Evolutionary conservation across 192 early-diverging fungal species (phyloP).

Genomic region (Glomus cerebriforme): DNA sequence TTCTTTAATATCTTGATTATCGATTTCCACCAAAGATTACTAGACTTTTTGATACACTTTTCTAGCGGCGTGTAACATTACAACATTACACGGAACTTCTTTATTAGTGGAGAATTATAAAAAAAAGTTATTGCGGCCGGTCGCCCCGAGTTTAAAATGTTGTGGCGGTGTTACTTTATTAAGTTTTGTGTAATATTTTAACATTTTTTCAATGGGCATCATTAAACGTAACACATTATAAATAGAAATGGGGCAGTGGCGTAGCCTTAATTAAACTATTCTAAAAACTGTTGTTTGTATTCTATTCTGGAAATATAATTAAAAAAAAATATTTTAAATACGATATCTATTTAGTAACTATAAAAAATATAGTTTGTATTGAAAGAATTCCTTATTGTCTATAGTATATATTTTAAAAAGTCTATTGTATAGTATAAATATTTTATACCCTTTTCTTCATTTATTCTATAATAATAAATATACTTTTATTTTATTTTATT

Average conservation of each 20-base stretch:
- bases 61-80: background rate
- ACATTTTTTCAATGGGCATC: background rate
- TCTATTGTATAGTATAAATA: too few relatives aligned
- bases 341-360: background rate
- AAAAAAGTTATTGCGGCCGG: background rate
- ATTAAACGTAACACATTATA: background rate
- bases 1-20: too few relatives aligned
- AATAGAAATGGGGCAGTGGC: background rate
- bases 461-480: too few relatives aligned
- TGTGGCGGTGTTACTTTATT: slow-evolving; percentile 15
- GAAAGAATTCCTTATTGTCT: too few relatives aligned
- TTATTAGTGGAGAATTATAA: background rate
- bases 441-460: too few relatives aligned
- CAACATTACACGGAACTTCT: background rate
- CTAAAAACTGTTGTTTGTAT: slow-evolving; percentile 16
- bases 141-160: background rate
- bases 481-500: too few relatives aligned
- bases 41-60: too few relatives aligned
- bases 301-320: slow-evolving; percentile 5
- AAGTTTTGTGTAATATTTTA: slow-evolving; percentile 1
- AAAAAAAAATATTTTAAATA: background rate
- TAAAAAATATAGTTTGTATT: too few relatives aligned
- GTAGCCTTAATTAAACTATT: background rate
- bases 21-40: too few relatives aligned
- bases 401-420: too few relatives aligned